phyloP scores from a whole-genome alignment of 1,284 basidiomycete genomes.

The Puccinia hordei region DNA sequence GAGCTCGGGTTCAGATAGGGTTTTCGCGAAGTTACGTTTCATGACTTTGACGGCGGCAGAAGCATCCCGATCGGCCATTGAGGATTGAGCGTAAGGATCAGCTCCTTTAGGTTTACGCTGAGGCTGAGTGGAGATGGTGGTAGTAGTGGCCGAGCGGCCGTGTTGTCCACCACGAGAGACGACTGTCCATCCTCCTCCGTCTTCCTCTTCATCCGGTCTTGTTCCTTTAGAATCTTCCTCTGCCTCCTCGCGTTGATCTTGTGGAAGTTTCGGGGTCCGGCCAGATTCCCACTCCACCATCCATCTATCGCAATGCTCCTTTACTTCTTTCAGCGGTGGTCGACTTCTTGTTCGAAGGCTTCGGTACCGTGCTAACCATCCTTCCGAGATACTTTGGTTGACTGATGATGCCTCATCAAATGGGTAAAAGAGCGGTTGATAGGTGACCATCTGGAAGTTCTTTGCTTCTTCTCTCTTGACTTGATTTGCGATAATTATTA shows the following conservation, averaged over 20 bases:
- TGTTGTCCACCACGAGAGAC: constrained; percentile 39
- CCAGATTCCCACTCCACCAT: constrained; percentile 12
- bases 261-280: neutral
- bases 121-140: constrained; percentile 35
- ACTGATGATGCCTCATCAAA: neutral
- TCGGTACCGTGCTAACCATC: constrained; percentile 1
- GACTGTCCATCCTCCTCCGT: constrained; percentile 35
- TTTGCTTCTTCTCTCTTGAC: neutral
- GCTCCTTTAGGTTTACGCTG: neutral
- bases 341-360: neutral
- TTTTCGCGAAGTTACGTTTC: constrained; percentile 36
- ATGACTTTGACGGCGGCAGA: constrained; percentile 44
- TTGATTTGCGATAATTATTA: too few relatives aligned
- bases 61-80: constrained; percentile 40
- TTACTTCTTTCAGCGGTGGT: constrained; percentile 7
- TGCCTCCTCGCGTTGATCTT: neutral
- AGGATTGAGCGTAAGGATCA: constrained; percentile 50
- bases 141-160: constrained; percentile 40
- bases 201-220: neutral
- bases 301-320: constrained; percentile 24
- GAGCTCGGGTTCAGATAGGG: neutral
- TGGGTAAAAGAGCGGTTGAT: too few relatives aligned
- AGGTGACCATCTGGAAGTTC: too few relatives aligned
- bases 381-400: neutral
- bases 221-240: neutral